Evolutionary conservation across 2,329 filamentous ascomycete species (phyloP), one percentile per base, ranked within the genome.

Genomic region (Botrytis porri): DNA sequence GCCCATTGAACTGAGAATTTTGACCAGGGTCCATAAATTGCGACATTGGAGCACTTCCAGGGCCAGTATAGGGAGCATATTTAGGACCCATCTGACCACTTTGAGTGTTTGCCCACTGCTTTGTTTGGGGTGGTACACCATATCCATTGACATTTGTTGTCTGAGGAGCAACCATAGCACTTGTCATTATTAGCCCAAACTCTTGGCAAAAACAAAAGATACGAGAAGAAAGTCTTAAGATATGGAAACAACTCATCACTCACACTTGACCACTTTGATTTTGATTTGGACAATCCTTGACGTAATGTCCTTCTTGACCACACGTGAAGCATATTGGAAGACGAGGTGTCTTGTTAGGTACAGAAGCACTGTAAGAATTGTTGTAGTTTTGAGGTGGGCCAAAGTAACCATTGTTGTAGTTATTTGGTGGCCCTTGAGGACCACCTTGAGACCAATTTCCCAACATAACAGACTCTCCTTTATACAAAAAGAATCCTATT

Each of bases 251-350:
- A 59, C n/a, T 69, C 57, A 67, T 48, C 84, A 71, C 86, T 85
- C 83, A 88, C 87, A 83, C 84, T 75, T 85, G 85, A 63, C 83
- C 83, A 75, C 81, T 79, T 74, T 85, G 81, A 37, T 84, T 85
- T 35, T 84, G 83, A 74, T 87, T 84, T 12, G 86, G 86, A 77
- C 87, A 89, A 67, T 85, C 85, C 70, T 87, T 81, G 20, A 85
- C 82, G 82, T 86, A 88, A 77, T 89, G 87, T 6, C 85, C 85
- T 43, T 81, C 80, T 65, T 80, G 79, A 70, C 86, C 86, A 76
- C 87, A 89, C 77, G 88, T 88, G 79, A 87, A 88, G 79, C 87
- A 89, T 75, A 83, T 76, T 12, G 81, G 80, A 71, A 82, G 82
- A 25, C 59, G 69, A 70, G 54, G 71, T 61, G 65, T 41, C 69